Evolutionary conservation across 176 grass and related monocot species (phyloP).

Genomic region (Sorghum bicolor): Sorghum_bicolor_NCBIv3 NC_012874.2:67737001-67737500

Average conservation of each 20-base stretch:
- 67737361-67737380: not conserved
- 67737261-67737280: slow-evolving; percentile 2
- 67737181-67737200: slow-evolving; percentile 62
- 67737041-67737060: not conserved
- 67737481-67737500: not conserved
- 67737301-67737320: not conserved
- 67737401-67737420: not conserved
- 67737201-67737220: slow-evolving; percentile 65
- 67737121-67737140: slow-evolving; percentile 56
- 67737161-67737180: slow-evolving; percentile 45
- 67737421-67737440: not conserved
- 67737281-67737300: slow-evolving; percentile 46
- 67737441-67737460: not conserved
- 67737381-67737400: not conserved
- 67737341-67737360: not conserved
- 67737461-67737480: not conserved
- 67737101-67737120: slow-evolving; percentile 47
- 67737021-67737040: slow-evolving; percentile 11
- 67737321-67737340: not conserved
- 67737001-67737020: slow-evolving; percentile 73
- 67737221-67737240: slow-evolving; percentile 32
- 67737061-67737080: not conserved
- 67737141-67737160: slow-evolving; percentile 46
- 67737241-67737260: slow-evolving; percentile 62
- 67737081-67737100: slow-evolving; percentile 12